Percentiles rank a stretch among this genome's conserved stretches.
Conservation (phyloP, 164 flowering plant genomes). For the Magnolia sinica region DNA sequence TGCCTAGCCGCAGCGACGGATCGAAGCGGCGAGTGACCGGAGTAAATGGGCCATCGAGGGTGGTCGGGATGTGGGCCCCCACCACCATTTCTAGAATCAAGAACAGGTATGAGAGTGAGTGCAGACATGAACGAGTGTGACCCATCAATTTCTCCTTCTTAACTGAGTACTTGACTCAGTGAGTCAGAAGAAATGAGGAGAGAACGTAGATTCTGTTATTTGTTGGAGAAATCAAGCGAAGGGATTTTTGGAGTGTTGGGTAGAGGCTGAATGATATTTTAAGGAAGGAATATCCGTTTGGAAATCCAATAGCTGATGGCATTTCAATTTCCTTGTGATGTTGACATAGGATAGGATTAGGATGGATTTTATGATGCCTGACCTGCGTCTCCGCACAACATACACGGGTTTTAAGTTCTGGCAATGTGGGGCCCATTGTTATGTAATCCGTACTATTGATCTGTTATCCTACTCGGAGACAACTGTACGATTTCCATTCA, state of each 20-base stretch:
- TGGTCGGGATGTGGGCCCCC: slow-evolving; percentile 50
- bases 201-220: background rate
- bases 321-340: too few relatives aligned
- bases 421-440: too few relatives aligned
- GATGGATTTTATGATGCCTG: too few relatives aligned
- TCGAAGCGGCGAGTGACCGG: slow-evolving; percentile 70
- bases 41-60: slow-evolving; percentile 79
- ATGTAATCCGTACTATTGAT: too few relatives aligned
- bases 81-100: slow-evolving; percentile 1
- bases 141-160: slow-evolving; percentile 7
- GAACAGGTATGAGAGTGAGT: background rate
- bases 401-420: too few relatives aligned
- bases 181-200: background rate
- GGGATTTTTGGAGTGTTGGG: background rate
- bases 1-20: slow-evolving; percentile 59
- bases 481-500: too few relatives aligned
- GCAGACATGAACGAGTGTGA: background rate
- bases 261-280: background rate
- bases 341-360: too few relatives aligned
- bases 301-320: background rate
- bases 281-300: background rate
- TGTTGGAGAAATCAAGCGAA: background rate
- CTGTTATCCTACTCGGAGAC: too few relatives aligned
- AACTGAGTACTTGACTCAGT: background rate
- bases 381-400: too few relatives aligned